Base-by-base conservation (phyloP, 495 filamentous ascomycete genomes). In the Lindgomyces ingoldianus region DNA sequence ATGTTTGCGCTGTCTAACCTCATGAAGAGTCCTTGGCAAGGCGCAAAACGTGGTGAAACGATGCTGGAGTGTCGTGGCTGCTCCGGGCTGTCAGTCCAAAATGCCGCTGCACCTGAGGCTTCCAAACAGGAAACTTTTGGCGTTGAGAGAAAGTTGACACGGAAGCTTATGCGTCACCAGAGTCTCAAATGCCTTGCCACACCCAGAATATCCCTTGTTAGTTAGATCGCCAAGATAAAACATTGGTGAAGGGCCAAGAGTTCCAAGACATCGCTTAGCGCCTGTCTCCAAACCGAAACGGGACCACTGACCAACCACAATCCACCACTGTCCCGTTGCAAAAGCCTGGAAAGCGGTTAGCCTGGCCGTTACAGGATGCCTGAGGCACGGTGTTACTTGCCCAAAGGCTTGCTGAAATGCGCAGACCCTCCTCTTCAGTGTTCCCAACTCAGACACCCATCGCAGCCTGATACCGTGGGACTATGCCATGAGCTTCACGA, bases 141-240 rank as follows among this genome's bases (percentile, higher is more conserved):
- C 53, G 53, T 25, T 12, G 18, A 36, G 19, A 56, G 49, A 9
- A 55, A 19, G 50, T 50, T 16, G 45, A 44, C 14, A 41, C 53
- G 62, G 53, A 58, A 46, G 18, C 4, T 14, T 3, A 45, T 45
- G 53, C 51, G 62, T 33, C 36, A 45, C 46, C 53, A 49, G 53
- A 57, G 62, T 64, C n/a, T 57, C 62, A 59, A 25, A 26, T 46
- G 42, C 29, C 4, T 29, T 36, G n/a, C 33, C 2, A 4, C 2
- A 26, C 42, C 41, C 50, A 18, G 30, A 10, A 33, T n/a, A 18
- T 30, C 25, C 42, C 61, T 21, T 22, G 26, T 19, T 39, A 9
- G 55, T 55, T 53, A 54, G 62, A 60, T 65, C 62, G 62, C 62
- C 62, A 65, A 65, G 62, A 33, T 60, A 21, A 65, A 65, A 65